phyloP scores from a whole-genome alignment of 2,329 filamentous ascomycete species.

The Hypoxylon sp. region DNA sequence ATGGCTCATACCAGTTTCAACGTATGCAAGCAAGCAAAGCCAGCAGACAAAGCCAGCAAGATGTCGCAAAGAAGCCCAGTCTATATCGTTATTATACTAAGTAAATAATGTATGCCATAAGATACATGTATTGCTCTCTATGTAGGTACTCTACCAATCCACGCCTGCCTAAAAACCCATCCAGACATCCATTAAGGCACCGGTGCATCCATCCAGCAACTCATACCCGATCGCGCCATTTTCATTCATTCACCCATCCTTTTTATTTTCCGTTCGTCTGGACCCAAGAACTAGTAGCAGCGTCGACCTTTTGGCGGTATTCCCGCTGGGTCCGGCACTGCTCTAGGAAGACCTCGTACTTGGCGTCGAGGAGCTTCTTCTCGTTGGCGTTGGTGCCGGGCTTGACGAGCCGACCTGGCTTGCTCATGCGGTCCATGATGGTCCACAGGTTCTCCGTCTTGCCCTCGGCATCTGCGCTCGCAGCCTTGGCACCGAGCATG shows the following conservation, averaged over 20 bases:
- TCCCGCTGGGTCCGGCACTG: slow-evolving; percentile 88
- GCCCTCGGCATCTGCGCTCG: slow-evolving; percentile 81
- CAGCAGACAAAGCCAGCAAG: not conserved
- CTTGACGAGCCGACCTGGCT: slow-evolving; percentile 86
- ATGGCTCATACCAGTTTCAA: not conserved
- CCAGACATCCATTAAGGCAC: slow-evolving; percentile 18
- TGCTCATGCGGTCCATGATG: slow-evolving; percentile 98
- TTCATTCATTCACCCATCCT: slow-evolving; percentile 8
- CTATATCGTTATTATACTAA: slow-evolving; percentile 14
- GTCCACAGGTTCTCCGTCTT: slow-evolving; percentile 91
- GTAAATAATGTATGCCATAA: slow-evolving; percentile 6
- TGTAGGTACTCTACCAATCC: slow-evolving; percentile 14
- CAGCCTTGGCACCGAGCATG: slow-evolving; percentile 98
- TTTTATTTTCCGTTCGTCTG: slow-evolving; percentile 41
- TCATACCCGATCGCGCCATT: slow-evolving; percentile 6
- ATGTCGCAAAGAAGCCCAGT: slow-evolving; percentile 7
- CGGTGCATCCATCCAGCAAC: not conserved
- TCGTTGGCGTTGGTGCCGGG: slow-evolving; percentile 80
- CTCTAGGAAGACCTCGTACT: slow-evolving; percentile 96
- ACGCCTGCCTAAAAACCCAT: slow-evolving; percentile 17
- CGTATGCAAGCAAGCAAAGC: not conserved
- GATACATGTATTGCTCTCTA: slow-evolving; percentile 8
- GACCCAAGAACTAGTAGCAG: slow-evolving; percentile 61
- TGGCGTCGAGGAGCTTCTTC: slow-evolving; percentile 85
- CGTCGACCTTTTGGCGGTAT: slow-evolving; percentile 85